phyloP scores from a whole-genome alignment of 75 land plant species.

The Pinus taeda region DNA sequence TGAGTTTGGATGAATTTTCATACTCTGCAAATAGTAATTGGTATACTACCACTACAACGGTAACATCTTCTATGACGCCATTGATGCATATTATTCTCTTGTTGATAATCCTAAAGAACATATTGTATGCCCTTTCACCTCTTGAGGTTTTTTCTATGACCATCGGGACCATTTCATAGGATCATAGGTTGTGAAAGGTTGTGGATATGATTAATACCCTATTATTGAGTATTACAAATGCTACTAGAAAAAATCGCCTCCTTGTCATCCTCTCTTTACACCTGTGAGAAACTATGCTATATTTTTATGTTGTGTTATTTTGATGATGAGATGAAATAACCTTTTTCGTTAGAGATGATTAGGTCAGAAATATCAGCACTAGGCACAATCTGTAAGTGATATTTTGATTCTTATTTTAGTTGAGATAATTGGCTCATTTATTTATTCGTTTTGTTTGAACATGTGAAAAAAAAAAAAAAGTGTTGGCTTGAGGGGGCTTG shows the following conservation, averaged over 20 bases:
- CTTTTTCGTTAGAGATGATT: too few species aligned
- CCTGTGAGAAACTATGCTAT: too few species aligned
- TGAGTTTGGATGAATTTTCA: constrained; percentile 44
- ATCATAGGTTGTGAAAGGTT: neutral
- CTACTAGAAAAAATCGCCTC: neutral
- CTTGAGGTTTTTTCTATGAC: constrained; percentile 45
- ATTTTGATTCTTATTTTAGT: too few species aligned
- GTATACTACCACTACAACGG: constrained; percentile 43
- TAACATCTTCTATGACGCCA: constrained; percentile 45
- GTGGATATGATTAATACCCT: too few species aligned
- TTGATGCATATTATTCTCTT: constrained; percentile 46
- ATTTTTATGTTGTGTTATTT: too few species aligned
- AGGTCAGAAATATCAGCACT: too few species aligned
- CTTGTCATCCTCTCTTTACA: neutral
- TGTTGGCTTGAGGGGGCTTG: too few species aligned
- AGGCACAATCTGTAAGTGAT: too few species aligned
- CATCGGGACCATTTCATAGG: constrained; percentile 31
- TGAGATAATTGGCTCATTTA: too few species aligned
- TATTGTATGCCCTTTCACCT: constrained; percentile 46
- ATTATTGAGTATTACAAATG: neutral
- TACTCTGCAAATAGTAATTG: constrained; percentile 44
- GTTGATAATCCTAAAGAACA: constrained; percentile 37
- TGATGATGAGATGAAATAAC: too few species aligned
- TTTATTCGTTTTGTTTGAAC: too few species aligned
- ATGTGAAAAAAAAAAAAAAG: too few species aligned